A percentile compares a stretch with the other conserved stretches of the same genome.
phyloP scores from a whole-genome alignment of 768 basidiomycete genomes.

The Lentinula lateritia region DNA sequence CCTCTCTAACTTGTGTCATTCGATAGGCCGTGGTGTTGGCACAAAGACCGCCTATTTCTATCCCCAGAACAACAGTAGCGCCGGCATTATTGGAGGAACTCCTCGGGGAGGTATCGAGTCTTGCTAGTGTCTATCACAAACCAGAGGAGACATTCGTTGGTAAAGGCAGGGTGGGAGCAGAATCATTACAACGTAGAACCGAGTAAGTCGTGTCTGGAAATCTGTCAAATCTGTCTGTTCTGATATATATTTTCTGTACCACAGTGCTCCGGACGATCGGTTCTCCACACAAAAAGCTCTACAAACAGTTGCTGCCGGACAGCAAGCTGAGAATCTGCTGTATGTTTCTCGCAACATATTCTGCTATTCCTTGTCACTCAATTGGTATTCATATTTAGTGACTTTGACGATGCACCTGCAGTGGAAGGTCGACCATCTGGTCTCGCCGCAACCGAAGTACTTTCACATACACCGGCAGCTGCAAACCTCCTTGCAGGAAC shows the following conservation, averaged over 20 bases:
- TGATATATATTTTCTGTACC: background rate
- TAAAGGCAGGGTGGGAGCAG: constrained; percentile 80
- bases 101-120: constrained; percentile 78
- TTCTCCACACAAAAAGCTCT: constrained; percentile 75
- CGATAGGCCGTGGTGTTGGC: constrained; percentile 76
- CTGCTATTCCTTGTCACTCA: constrained; percentile 3
- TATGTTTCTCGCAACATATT: constrained; percentile 12
- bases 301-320: constrained; percentile 87
- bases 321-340: constrained; percentile 92
- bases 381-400: constrained; percentile 27
- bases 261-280: constrained; percentile 61
- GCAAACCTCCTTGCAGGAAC: constrained; percentile 72
- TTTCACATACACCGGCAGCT: constrained; percentile 67
- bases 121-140: constrained; percentile 97
- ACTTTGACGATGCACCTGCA: constrained; percentile 76
- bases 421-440: constrained; percentile 64
- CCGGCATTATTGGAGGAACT: constrained; percentile 88
- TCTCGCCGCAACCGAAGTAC: constrained; percentile 70
- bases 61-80: constrained; percentile 87
- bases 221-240: background rate
- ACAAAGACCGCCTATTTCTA: constrained; percentile 86
- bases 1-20: background rate
- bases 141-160: constrained; percentile 95
- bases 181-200: constrained; percentile 60
- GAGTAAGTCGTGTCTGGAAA: constrained; percentile 41